Conservation (phyloP, 352 stramenopile species). For the Pythium biforme region DNA sequence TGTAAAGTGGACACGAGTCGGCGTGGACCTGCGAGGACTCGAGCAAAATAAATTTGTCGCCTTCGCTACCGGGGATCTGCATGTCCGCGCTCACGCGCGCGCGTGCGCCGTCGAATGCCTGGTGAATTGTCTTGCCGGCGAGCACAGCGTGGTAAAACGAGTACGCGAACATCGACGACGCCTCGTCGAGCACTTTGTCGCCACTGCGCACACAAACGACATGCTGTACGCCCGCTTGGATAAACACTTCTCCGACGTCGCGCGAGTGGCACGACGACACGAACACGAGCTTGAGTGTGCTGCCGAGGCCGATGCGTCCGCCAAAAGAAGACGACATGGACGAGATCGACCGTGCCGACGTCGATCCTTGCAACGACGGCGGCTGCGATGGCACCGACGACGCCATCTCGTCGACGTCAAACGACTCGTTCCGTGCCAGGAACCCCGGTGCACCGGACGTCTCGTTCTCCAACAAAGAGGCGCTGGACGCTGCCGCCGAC, state of each 20-base stretch:
- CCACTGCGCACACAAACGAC: conserved; percentile 79
- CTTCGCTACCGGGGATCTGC: conserved; percentile 55
- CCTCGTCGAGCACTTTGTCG: conserved; percentile 64
- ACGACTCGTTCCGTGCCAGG: conserved; percentile 14
- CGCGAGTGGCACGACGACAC: conserved; percentile 79
- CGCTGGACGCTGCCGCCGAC: neutral
- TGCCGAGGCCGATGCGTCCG: conserved; percentile 28
- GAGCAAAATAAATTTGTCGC: conserved; percentile 77
- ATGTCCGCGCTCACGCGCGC: conserved; percentile 72
- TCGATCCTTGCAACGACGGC: neutral
- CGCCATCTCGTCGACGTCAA: conserved; percentile 12
- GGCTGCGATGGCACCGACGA: conserved; percentile 9
- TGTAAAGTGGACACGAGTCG: conserved; percentile 44
- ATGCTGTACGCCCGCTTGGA: conserved; percentile 70
- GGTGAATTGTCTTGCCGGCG: conserved; percentile 66
- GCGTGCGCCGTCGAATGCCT: conserved; percentile 74
- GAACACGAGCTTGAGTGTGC: conserved; percentile 76
- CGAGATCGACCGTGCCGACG: conserved; percentile 24
- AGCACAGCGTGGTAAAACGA: conserved; percentile 79
- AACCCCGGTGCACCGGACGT: neutral
- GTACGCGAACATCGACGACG: conserved; percentile 73
- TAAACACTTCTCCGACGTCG: conserved; percentile 79
- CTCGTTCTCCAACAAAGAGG: neutral
- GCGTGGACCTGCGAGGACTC: conserved; percentile 65
- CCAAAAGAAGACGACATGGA: conserved; percentile 30